Conservation (phyloP, 805 yeast genomes). For the Saccharomycopsis amapae region DNA sequence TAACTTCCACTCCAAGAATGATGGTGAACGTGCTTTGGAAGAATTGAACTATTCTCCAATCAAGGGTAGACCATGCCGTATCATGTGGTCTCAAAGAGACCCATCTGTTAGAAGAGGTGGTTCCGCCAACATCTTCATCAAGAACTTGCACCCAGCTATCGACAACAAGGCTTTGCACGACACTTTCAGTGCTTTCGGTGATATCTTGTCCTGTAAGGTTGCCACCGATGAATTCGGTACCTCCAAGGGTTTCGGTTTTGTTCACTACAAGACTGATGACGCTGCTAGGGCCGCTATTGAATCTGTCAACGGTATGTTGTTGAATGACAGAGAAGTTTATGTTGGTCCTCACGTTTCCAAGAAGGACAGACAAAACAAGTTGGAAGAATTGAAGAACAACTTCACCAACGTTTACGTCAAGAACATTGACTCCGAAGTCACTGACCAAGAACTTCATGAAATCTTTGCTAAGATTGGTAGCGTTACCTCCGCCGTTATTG, state of each 20-base stretch:
- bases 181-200: slow-evolving; percentile 95
- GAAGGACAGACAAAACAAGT: slow-evolving; percentile 90
- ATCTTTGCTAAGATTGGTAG: slow-evolving; percentile 69
- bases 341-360: slow-evolving; percentile 92
- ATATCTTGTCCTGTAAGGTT: slow-evolving; percentile 92
- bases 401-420: slow-evolving; percentile 95
- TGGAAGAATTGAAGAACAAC: slow-evolving; percentile 83
- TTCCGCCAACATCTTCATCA: slow-evolving; percentile 94
- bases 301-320: slow-evolving; percentile 95
- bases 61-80: slow-evolving; percentile 96
- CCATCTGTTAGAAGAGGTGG: slow-evolving; percentile 93
- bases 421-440: slow-evolving; percentile 69
- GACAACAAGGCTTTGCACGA: slow-evolving; percentile 99
- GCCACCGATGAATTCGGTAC: slow-evolving; percentile 76
- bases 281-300: slow-evolving; percentile 93
- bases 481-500: slow-evolving; percentile 76
- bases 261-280: slow-evolving; percentile 89
- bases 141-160: slow-evolving; percentile 96
- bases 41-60: slow-evolving; percentile 90
- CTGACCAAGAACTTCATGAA: slow-evolving; percentile 63
- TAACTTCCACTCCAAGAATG: slow-evolving; percentile 82
- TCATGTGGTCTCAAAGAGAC: slow-evolving; percentile 99
- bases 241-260: slow-evolving; percentile 38
- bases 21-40: slow-evolving; percentile 91
- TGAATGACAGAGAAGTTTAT: slow-evolving; percentile 91